These are phyloP conservation scores for Drosera capensis DNA, from an alignment of 148 eudicot genomes.

Conservation along the genomic window DNA sequence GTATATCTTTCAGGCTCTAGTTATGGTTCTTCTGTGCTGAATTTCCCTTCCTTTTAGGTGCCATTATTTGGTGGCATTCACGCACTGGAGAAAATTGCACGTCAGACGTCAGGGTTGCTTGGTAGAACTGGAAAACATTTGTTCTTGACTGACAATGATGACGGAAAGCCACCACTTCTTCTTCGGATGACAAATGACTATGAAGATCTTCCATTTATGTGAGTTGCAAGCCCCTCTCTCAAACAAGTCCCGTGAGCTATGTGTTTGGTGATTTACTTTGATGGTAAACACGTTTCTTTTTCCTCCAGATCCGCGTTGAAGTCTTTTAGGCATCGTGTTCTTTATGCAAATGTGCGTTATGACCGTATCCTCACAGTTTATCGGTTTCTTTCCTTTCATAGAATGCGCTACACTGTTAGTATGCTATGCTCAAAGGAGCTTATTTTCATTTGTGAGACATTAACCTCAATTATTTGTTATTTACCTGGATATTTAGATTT, in stretches of 20 bases:
- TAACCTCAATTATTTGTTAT: too few relatives aligned
- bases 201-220: slow-evolving; percentile 72
- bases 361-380: slow-evolving; percentile 55
- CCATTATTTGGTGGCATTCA: slow-evolving; percentile 66
- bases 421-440: too few relatives aligned
- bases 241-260: not conserved
- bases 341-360: slow-evolving; percentile 64
- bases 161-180: slow-evolving; percentile 65
- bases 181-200: slow-evolving; percentile 57
- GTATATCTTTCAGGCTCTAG: not conserved
- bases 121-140: slow-evolving; percentile 75
- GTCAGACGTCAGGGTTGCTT: slow-evolving; percentile 42
- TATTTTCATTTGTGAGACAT: too few relatives aligned
- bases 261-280: too few relatives aligned
- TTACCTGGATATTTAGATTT: too few relatives aligned
- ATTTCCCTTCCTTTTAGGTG: slow-evolving; percentile 23
- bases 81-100: slow-evolving; percentile 48
- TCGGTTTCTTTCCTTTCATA: not conserved
- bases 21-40: not conserved
- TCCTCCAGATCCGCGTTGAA: slow-evolving; percentile 63
- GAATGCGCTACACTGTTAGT: too few relatives aligned
- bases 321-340: slow-evolving; percentile 66
- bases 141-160: slow-evolving; percentile 47
- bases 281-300: slow-evolving; percentile 4
- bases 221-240: slow-evolving; percentile 8